These are phyloP conservation scores for Ustilago bromivora DNA, from an alignment of 1,284 basidiomycete species.

Conservation along the genomic window DNA sequence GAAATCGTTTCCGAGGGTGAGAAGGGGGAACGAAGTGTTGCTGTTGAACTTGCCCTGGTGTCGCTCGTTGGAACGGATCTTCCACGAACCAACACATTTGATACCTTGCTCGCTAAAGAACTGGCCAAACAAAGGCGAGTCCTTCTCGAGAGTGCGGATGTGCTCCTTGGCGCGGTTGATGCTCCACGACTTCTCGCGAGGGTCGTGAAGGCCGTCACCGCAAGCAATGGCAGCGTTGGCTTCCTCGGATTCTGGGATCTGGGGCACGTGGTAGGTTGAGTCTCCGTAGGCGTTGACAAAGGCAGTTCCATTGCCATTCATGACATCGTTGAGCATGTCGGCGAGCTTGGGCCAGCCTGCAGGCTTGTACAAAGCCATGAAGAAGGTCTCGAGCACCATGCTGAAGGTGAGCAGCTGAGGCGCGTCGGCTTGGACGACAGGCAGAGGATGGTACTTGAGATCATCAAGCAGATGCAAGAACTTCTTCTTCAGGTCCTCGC, in stretches of 20 bases:
- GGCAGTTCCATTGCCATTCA: constrained; percentile 41
- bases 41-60: constrained; percentile 46
- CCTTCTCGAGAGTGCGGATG: constrained; percentile 31
- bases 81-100: constrained; percentile 42
- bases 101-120: constrained; percentile 36
- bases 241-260: constrained; percentile 29
- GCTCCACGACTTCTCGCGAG: constrained; percentile 24
- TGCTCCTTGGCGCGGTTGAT: constrained; percentile 36
- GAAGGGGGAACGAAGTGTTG: constrained; percentile 51
- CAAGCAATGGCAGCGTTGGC: constrained; percentile 45
- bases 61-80: constrained; percentile 48
- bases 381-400: constrained; percentile 40
- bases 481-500: constrained; percentile 40
- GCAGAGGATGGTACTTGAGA: constrained; percentile 43
- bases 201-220: constrained; percentile 35
- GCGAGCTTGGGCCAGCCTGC: constrained; percentile 44
- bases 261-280: constrained; percentile 30
- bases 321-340: constrained; percentile 41
- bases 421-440: constrained; percentile 36
- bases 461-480: constrained; percentile 37
- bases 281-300: constrained; percentile 46
- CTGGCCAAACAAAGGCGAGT: constrained; percentile 47
- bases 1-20: constrained; percentile 53
- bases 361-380: constrained; percentile 45
- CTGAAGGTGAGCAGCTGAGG: constrained; percentile 52